Evolutionary conservation across 495 filamentous ascomycete genomes (phyloP).

Genomic region (Neurospora sp.): DNA sequence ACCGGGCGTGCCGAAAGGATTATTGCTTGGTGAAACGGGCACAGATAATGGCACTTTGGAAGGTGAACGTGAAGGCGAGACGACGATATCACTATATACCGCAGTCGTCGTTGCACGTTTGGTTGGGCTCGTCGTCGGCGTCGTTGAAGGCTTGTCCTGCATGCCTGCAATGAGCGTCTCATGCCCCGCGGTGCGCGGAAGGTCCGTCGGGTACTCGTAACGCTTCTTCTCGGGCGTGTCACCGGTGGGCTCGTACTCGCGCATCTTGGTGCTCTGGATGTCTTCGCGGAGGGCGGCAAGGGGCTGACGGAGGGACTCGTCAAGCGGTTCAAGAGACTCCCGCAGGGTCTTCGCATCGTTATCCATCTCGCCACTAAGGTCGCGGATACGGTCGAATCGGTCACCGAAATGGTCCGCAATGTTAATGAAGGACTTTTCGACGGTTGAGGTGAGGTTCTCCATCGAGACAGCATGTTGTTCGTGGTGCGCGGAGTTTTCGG

Average conservation of each 20-base stretch:
- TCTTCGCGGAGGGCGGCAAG: slow-evolving; percentile 57
- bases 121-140: slow-evolving; percentile 2
- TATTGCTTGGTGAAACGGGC: slow-evolving; percentile 1
- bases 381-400: slow-evolving; percentile 49
- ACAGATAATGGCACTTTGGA: background rate
- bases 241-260: slow-evolving; percentile 76
- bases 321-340: slow-evolving; percentile 47
- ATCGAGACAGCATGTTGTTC: slow-evolving; percentile 53
- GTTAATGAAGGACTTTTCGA: slow-evolving; percentile 58
- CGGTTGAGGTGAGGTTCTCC: slow-evolving; percentile 46
- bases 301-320: slow-evolving; percentile 51
- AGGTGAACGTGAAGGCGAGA: slow-evolving; percentile 15
- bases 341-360: slow-evolving; percentile 42
- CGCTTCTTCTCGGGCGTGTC: slow-evolving; percentile 68
- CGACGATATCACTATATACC: slow-evolving; percentile 28
- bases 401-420: slow-evolving; percentile 55
- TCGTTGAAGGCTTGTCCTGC: slow-evolving; percentile 27
- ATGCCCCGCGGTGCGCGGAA: slow-evolving; percentile 69
- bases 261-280: slow-evolving; percentile 49
- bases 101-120: slow-evolving; percentile 1
- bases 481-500: slow-evolving; percentile 69
- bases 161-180: slow-evolving; percentile 54
- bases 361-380: slow-evolving; percentile 54
- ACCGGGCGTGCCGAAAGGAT: slow-evolving; percentile 7
- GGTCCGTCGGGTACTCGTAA: slow-evolving; percentile 63